Percentiles rank a stretch among this genome's conserved stretches.
These are phyloP conservation scores for Toxicodendron radicans DNA, from an alignment of 345 rosid genomes.

Conservation along the genomic window DNA sequence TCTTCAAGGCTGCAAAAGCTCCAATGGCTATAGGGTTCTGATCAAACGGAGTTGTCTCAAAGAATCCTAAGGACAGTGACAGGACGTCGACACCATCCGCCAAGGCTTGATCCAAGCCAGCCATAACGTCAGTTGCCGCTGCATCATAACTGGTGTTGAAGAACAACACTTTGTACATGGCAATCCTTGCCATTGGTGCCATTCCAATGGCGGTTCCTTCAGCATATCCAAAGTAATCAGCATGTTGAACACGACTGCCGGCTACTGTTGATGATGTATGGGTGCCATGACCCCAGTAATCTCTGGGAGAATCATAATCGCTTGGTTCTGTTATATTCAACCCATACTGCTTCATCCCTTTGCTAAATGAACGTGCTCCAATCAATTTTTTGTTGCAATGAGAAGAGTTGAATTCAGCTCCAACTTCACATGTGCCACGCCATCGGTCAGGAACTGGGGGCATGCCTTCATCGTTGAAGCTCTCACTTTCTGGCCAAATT, in stretches of 20 bases:
- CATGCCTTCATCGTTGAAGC: conserved; percentile 43
- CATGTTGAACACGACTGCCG: conserved; percentile 31
- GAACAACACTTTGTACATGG: conserved; percentile 52
- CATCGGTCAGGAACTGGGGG: conserved; percentile 43
- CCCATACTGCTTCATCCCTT: conserved; percentile 40
- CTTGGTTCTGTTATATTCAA: conserved; percentile 30
- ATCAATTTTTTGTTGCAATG: conserved; percentile 48
- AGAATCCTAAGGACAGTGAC: conserved; percentile 40
- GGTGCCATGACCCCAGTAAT: conserved; percentile 47
- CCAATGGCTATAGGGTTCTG: conserved; percentile 52
- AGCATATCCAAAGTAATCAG: conserved; percentile 53
- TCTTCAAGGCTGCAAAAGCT: conserved; percentile 52
- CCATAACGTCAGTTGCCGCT: conserved; percentile 44
- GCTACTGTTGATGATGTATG: conserved; percentile 52
- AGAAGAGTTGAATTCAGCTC: conserved; percentile 41
- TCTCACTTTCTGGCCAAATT: conserved; percentile 53
- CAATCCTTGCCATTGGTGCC: conserved; percentile 57
- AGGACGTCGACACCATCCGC: conserved; percentile 50
- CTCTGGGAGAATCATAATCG: conserved; percentile 58
- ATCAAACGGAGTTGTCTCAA: conserved; percentile 35
- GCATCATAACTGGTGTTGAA: conserved; percentile 16
- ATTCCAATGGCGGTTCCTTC: conserved; percentile 41
- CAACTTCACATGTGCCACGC: conserved; percentile 41
- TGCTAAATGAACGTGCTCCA: conserved; percentile 48
- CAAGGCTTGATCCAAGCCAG: conserved; percentile 57